These are phyloP conservation scores for Panaeolus cyanescens DNA, from an alignment of 768 basidiomycete species.

Conservation along the genomic window DNA sequence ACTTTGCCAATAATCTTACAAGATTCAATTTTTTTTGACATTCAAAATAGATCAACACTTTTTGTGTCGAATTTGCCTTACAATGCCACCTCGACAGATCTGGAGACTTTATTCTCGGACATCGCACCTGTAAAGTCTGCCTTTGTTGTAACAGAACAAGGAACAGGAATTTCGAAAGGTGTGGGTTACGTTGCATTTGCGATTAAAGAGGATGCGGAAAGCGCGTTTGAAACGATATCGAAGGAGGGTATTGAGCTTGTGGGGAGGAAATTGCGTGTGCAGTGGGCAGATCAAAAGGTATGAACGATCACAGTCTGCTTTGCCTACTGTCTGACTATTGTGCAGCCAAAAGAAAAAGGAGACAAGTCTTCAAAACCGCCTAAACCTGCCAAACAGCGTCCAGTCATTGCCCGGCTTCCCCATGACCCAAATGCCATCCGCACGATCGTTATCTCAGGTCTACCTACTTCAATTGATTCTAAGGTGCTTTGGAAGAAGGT, in stretches of 20 bases:
- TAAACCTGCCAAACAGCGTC: constrained; percentile 22
- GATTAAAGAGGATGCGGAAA: constrained; percentile 83
- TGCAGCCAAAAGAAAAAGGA: constrained; percentile 43
- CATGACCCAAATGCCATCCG: constrained; percentile 83
- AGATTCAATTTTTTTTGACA: background rate
- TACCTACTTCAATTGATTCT: constrained; percentile 62
- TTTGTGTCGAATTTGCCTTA: constrained; percentile 95
- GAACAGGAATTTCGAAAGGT: constrained; percentile 80
- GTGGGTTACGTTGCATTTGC: constrained; percentile 97
- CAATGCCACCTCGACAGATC: constrained; percentile 85
- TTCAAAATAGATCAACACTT: constrained; percentile 69
- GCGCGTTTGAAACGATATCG: constrained; percentile 64
- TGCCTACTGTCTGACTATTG: background rate
- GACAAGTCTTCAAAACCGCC: constrained; percentile 12
- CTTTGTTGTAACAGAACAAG: constrained; percentile 86
- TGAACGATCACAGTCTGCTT: constrained; percentile 11
- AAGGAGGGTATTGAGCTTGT: constrained; percentile 67
- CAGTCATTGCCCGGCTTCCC: constrained; percentile 32
- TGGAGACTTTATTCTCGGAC: constrained; percentile 93
- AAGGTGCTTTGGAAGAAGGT: constrained; percentile 85
- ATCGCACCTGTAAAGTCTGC: constrained; percentile 93
- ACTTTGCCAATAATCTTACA: background rate
- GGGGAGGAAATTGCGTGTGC: constrained; percentile 69
- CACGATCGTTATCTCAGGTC: constrained; percentile 77
- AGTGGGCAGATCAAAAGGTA: constrained; percentile 85